Conservation (phyloP, 2,329 filamentous ascomycete species). For the Neospermospora avenae region DNA sequence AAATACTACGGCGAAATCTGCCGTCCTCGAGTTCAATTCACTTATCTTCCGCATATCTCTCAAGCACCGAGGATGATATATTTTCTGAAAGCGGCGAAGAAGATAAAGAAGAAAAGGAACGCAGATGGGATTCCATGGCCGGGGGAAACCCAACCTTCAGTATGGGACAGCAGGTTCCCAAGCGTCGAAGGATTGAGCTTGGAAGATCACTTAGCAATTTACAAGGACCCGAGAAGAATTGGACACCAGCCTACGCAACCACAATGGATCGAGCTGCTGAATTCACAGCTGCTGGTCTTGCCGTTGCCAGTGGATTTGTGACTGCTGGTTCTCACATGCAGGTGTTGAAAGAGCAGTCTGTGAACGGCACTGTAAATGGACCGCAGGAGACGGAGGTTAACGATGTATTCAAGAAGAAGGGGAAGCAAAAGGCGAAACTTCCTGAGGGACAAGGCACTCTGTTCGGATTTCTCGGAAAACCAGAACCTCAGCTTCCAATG, state of each 20-base stretch:
- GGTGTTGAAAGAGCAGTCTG: conserved; percentile 30
- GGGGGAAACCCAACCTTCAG: conserved; percentile 22
- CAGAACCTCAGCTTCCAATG: conserved; percentile 11
- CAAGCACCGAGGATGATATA: conserved; percentile 60
- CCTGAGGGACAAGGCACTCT: conserved; percentile 28
- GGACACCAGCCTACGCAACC: conserved; percentile 46
- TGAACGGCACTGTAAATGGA: conserved; percentile 24
- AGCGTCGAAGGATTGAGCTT: conserved; percentile 30
- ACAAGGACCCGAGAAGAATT: conserved; percentile 16
- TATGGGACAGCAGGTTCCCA: conserved; percentile 25
- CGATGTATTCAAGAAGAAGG: conserved; percentile 4
- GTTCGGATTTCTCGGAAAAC: conserved; percentile 29
- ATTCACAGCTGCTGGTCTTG: conserved; percentile 53
- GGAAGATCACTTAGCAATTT: conserved; percentile 15
- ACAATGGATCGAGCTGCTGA: conserved; percentile 60
- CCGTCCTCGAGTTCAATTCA: conserved; percentile 47
- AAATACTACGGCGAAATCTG: conserved; percentile 63
- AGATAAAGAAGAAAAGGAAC: conserved; percentile 34
- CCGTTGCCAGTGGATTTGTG: conserved; percentile 26
- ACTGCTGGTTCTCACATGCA: conserved; percentile 33
- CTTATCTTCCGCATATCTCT: conserved; percentile 47
- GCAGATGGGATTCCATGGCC: conserved; percentile 37
- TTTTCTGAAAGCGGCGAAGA: conserved; percentile 64
- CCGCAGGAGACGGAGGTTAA: conserved; percentile 3
- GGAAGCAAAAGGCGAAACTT: conserved; percentile 14